phyloP scores from a whole-genome alignment of 2,329 filamentous ascomycete species.

The Penicillium freii region DNA sequence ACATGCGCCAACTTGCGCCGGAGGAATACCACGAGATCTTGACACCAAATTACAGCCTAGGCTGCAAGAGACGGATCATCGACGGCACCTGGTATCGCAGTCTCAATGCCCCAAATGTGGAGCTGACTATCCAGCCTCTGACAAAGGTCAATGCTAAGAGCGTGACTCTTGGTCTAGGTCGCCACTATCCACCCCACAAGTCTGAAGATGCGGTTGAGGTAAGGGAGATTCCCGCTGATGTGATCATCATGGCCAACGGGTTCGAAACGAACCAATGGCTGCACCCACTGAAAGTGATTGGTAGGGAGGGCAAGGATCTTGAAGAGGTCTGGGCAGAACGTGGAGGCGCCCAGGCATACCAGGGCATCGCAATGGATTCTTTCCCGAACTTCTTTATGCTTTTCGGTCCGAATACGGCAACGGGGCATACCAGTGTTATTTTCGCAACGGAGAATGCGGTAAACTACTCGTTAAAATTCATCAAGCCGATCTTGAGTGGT shows the following conservation, averaged over 20 bases:
- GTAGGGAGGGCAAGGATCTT: constrained; percentile 51
- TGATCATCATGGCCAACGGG: constrained; percentile 62
- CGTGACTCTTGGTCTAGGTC: constrained; percentile 53
- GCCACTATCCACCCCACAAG: constrained; percentile 43
- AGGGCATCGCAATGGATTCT: constrained; percentile 56
- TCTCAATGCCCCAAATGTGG: constrained; percentile 54
- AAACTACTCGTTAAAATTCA: constrained; percentile 59
- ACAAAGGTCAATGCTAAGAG: constrained; percentile 50
- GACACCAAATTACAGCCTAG: constrained; percentile 61
- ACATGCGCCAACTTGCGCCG: constrained; percentile 53
- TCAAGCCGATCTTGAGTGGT: constrained; percentile 53
- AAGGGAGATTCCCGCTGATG: constrained; percentile 54
- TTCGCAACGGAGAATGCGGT: constrained; percentile 62
- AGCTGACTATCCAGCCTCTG: constrained; percentile 53
- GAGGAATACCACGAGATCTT: constrained; percentile 61
- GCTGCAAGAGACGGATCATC: constrained; percentile 64
- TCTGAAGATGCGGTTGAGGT: constrained; percentile 32
- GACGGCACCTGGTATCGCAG: constrained; percentile 56
- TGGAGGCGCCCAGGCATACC: constrained; percentile 63
- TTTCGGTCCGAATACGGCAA: constrained; percentile 62
- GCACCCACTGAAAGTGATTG: constrained; percentile 53
- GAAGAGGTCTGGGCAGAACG: constrained; percentile 57
- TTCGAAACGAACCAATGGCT: constrained; percentile 58
- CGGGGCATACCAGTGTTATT: constrained; percentile 61
- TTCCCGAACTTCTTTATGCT: constrained; percentile 67